phyloP scores from a whole-genome alignment of 345 rosid species.

The Syzygium oleosum region DNA sequence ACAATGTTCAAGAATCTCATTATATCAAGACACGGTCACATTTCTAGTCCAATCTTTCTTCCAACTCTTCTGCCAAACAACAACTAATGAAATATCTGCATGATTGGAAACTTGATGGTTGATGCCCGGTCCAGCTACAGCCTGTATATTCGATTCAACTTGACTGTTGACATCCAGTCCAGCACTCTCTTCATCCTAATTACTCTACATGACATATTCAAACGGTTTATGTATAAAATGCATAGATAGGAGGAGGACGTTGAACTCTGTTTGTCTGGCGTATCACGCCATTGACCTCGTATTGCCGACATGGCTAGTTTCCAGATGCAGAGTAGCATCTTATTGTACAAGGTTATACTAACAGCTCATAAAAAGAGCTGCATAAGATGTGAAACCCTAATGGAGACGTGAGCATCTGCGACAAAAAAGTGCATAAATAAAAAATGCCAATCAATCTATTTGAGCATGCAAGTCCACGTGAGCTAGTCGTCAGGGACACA shows the following conservation, averaged over 20 bases:
- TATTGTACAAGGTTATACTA: background rate
- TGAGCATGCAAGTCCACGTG: background rate
- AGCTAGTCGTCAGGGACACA: background rate
- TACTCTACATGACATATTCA: background rate
- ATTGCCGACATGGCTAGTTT: background rate
- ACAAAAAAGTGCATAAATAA: background rate
- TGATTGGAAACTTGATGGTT: background rate
- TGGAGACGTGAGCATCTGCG: background rate
- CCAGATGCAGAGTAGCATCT: background rate
- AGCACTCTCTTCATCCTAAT: background rate
- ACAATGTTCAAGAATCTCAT: background rate
- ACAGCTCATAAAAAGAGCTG: background rate
- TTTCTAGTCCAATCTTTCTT: background rate
- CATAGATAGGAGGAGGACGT: background rate
- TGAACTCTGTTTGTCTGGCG: background rate
- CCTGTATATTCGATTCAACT: background rate
- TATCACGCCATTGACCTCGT: background rate
- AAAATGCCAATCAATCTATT: background rate
- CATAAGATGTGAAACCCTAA: background rate
- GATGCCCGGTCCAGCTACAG: background rate
- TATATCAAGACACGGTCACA: background rate
- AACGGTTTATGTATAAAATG: background rate
- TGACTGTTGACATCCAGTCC: background rate
- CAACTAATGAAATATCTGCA: background rate
- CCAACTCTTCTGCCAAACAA: background rate